Evolutionary conservation across 2,329 filamentous ascomycete species (phyloP), one percentile per base, ranked within the genome.

Genomic region (Sporothrix pseudoabietina): DNA sequence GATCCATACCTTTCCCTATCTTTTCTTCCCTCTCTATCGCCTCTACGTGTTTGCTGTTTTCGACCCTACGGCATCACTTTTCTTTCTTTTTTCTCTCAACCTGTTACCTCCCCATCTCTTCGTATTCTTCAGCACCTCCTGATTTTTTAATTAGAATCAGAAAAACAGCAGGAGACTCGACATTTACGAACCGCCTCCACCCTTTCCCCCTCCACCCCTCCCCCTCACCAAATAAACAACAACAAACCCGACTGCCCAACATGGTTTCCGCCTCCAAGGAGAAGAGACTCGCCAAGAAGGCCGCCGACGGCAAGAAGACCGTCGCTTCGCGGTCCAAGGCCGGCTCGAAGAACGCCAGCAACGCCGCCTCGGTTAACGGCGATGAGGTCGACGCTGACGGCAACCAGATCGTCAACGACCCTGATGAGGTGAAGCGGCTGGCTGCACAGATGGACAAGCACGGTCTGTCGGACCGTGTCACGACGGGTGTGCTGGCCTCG

Each of bases 381-480:
- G 91, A 95, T 77, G 91, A 90, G 78, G 84, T 91, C 76, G 91
- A 94, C 79, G 89, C 82, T 76, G 84, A 91, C 79, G 89, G 89
- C 80, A 87, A 86, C 76, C 93, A 90, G 77, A 87, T 89, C 74
- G 88, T 86, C 78, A 89, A 90, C 78, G 93, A 95, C 86, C 84
- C 91, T 82, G 90, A 92, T 77, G 91, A 92, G 81, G 91, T 98
- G 77, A 92, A 94, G 86, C 94, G 94, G 82, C 88, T 99, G 77
- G 91, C 92, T 61, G 87, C 94, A 72, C 97, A 99, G 86, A 92
- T 97, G 88, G 96, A 99, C 85, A 93, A 97, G 85, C 90, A 97
- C 82, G 96, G 96, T 80, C 88, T 99, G 77, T 98, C 96, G 16
- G 96, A 99, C 84, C 92, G 96, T 83, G 96, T 99, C 82, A 99